Evolutionary conservation across 108 stramenopile species (phyloP).

Genomic region (Cyclostephanos tholiformis): DNA sequence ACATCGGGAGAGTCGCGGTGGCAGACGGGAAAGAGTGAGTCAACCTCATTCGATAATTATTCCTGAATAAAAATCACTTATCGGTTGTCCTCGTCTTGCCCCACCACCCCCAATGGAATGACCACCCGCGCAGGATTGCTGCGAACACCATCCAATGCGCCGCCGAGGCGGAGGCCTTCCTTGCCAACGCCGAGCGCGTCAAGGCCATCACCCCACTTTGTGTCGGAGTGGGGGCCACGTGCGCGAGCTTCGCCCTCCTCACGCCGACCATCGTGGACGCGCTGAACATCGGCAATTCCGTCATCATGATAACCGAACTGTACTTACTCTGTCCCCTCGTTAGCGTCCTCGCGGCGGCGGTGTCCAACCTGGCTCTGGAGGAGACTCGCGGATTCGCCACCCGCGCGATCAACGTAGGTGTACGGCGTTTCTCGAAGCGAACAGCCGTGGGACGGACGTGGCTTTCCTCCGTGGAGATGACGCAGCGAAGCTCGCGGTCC

Average conservation of each 20-base stretch:
- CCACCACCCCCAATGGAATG: not conserved
- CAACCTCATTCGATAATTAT: slow-evolving; percentile 3
- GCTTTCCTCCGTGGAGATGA: slow-evolving; percentile 70
- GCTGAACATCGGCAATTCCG: slow-evolving; percentile 39
- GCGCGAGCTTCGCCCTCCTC: slow-evolving; percentile 73
- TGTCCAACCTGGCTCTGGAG: slow-evolving; percentile 70
- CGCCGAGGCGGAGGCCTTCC: slow-evolving; percentile 84
- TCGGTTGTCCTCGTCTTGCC: not conserved
- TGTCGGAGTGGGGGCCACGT: slow-evolving; percentile 85
- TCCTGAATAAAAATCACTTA: too few relatives aligned
- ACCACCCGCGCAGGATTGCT: slow-evolving; percentile 43
- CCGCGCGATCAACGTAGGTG: slow-evolving; percentile 81
- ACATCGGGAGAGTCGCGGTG: slow-evolving; percentile 85
- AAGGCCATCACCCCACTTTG: slow-evolving; percentile 90
- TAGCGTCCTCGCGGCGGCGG: slow-evolving; percentile 68
- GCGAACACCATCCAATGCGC: slow-evolving; percentile 88
- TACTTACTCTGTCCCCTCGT: slow-evolving; percentile 80
- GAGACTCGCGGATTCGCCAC: slow-evolving; percentile 61
- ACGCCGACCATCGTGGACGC: slow-evolving; percentile 72
- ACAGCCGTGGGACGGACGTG: slow-evolving; percentile 83
- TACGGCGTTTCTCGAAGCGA: slow-evolving; percentile 80
- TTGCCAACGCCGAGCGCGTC: slow-evolving; percentile 86
- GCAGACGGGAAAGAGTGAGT: slow-evolving; percentile 84
- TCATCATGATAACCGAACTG: slow-evolving; percentile 63
- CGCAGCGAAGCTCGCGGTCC: slow-evolving; percentile 55